Evolutionary conservation across 306 rosid genomes (phyloP).

Genomic region (Pachyrhizus erosus): DNA sequence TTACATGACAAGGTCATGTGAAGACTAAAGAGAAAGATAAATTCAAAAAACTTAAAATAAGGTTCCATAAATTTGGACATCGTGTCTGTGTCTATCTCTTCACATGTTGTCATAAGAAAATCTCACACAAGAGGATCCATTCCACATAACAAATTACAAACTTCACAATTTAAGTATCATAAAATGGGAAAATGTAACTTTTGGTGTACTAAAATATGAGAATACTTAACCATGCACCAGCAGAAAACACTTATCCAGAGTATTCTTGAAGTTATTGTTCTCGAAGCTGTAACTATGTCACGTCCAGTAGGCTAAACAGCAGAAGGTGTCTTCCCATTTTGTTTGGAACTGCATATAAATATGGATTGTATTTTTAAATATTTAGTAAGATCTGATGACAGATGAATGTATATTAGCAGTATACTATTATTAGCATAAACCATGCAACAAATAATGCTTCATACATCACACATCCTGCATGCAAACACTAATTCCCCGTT

Average conservation of each 20-base stretch:
- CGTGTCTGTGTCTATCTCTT: not conserved
- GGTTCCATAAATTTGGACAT: not conserved
- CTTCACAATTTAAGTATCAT: not conserved
- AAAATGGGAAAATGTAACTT: not conserved
- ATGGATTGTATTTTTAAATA: not conserved
- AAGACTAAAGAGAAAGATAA: not conserved
- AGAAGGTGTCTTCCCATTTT: not conserved
- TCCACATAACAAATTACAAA: not conserved
- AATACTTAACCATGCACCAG: not conserved
- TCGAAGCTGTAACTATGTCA: not conserved
- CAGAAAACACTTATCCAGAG: not conserved
- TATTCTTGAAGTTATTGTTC: not conserved
- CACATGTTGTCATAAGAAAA: not conserved
- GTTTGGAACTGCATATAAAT: not conserved
- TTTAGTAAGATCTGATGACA: not conserved
- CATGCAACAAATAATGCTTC: too few relatives aligned
- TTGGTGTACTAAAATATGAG: not conserved
- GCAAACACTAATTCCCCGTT: not conserved
- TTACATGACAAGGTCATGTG: not conserved
- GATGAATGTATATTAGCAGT: not conserved
- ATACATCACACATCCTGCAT: too few relatives aligned
- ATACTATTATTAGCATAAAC: not conserved
- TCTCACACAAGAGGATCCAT: not conserved
- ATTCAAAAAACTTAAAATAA: not conserved
- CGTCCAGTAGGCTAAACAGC: not conserved